Evolutionary conservation across 108 stramenopile species (phyloP).

Genomic region (Cyclotella baltica): DNA sequence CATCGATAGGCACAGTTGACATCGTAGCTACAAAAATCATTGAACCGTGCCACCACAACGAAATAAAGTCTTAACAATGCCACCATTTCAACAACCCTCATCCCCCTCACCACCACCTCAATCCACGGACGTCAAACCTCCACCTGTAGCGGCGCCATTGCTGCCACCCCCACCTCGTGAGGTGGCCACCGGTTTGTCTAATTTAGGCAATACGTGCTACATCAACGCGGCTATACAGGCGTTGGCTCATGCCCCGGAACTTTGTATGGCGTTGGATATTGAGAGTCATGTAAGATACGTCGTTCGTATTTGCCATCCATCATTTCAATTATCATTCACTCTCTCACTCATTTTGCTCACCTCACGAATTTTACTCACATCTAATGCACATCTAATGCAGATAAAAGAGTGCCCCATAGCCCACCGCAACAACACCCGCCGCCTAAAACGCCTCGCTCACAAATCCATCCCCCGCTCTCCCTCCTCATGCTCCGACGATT

Average conservation of each 20-base stretch:
- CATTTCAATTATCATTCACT: conserved; percentile 29
- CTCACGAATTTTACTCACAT: no score
- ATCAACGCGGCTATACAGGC: conserved; percentile 89
- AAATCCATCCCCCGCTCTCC: neutral
- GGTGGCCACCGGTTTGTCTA: conserved; percentile 76
- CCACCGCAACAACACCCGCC: neutral
- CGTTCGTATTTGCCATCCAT: conserved; percentile 21
- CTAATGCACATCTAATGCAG: neutral
- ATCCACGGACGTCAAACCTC: neutral
- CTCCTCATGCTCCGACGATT: neutral
- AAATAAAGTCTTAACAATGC: no score
- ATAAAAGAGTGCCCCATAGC: conserved; percentile 9
- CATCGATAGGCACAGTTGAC: no score
- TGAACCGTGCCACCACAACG: no score
- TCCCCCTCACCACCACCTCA: conserved; percentile 9
- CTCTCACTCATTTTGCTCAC: no score
- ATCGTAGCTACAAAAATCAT: no score
- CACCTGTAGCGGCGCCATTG: neutral
- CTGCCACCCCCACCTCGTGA: conserved; percentile 26
- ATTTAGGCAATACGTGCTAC: conserved; percentile 92
- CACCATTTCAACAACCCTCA: conserved; percentile 15
- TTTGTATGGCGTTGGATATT: conserved; percentile 85
- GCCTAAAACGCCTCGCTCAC: neutral
- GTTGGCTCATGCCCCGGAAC: conserved; percentile 87
- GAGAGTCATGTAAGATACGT: conserved; percentile 64